Evolutionary conservation across 805 yeast genomes (phyloP).

Genomic region (Jamesozyma lodderae): DNA sequence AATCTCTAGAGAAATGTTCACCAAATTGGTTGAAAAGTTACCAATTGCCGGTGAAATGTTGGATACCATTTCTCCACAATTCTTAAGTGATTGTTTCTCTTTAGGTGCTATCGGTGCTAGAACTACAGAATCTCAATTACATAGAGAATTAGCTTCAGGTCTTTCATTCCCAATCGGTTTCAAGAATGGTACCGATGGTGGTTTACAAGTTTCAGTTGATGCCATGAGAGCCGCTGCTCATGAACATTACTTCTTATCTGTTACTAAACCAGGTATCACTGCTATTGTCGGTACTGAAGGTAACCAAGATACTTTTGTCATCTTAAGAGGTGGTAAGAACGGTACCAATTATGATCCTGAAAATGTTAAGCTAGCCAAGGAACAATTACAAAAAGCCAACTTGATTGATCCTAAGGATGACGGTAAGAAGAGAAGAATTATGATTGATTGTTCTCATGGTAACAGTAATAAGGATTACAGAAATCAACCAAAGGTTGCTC

Average conservation of each 20-base stretch:
- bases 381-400: conserved; percentile 44
- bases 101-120: conserved; percentile 98
- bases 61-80: conserved; percentile 96
- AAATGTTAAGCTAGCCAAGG: conserved; percentile 59
- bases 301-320: conserved; percentile 80
- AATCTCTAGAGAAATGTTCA: conserved; percentile 79
- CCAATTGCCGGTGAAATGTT: conserved; percentile 98
- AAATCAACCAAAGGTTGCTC: conserved; percentile 88
- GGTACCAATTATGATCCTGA: conserved; percentile 85
- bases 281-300: conserved; percentile 96
- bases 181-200: conserved; percentile 97
- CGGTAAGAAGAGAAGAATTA: conserved; percentile 50
- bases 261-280: conserved; percentile 91
- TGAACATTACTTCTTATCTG: conserved; percentile 90
- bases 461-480: conserved; percentile 84
- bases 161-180: conserved; percentile 96
- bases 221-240: conserved; percentile 88
- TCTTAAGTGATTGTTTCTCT: conserved; percentile 83
- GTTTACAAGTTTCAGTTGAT: conserved; percentile 87
- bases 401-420: conserved; percentile 34
- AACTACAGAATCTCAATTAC: conserved; percentile 96
- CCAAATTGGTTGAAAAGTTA: conserved; percentile 67
- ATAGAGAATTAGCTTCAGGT: conserved; percentile 94
- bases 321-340: conserved; percentile 89
- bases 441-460: conserved; percentile 98